phyloP scores from a whole-genome alignment of 2,329 filamentous ascomycete species.

The Diplodia scrobiculata region DNA sequence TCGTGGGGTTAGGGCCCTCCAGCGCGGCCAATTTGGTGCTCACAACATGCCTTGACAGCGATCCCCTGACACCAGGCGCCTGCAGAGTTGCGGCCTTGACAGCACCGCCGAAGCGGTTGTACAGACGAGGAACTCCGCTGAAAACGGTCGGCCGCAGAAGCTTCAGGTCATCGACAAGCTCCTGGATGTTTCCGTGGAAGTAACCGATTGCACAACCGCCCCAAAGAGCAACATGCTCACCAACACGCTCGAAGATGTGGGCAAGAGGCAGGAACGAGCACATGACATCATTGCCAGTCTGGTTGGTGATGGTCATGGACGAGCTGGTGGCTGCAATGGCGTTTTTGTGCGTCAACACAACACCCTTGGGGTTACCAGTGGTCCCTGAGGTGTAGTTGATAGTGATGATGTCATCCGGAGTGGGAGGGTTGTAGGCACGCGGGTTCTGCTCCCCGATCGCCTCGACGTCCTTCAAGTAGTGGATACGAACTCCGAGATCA shows the following conservation, averaged over 20 bases:
- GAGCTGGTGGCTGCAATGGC: conserved; percentile 72
- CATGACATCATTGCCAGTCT: conserved; percentile 63
- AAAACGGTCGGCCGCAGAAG: conserved; percentile 78
- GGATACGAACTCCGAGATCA: conserved; percentile 74
- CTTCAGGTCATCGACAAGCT: conserved; percentile 89
- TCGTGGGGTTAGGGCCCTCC: conserved; percentile 74
- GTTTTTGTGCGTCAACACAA: conserved; percentile 78
- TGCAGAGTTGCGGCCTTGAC: conserved; percentile 79
- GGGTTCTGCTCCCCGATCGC: conserved; percentile 72
- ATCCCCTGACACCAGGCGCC: conserved; percentile 75
- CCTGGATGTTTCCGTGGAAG: conserved; percentile 87
- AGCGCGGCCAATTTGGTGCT: conserved; percentile 77
- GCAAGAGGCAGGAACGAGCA: conserved; percentile 91
- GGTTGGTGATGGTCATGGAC: conserved; percentile 58
- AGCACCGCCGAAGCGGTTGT: conserved; percentile 83
- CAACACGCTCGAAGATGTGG: conserved; percentile 87
- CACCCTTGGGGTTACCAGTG: conserved; percentile 79
- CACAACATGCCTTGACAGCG: conserved; percentile 77
- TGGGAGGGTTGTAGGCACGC: conserved; percentile 70
- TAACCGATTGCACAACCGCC: conserved; percentile 78
- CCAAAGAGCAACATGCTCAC: conserved; percentile 74
- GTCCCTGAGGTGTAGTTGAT: conserved; percentile 91
- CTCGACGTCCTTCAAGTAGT: conserved; percentile 80
- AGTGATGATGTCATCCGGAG: conserved; percentile 75
- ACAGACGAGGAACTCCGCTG: conserved; percentile 86